Evolutionary conservation across 306 rosid species (phyloP).

Genomic region (Nissolia schottii): DNA sequence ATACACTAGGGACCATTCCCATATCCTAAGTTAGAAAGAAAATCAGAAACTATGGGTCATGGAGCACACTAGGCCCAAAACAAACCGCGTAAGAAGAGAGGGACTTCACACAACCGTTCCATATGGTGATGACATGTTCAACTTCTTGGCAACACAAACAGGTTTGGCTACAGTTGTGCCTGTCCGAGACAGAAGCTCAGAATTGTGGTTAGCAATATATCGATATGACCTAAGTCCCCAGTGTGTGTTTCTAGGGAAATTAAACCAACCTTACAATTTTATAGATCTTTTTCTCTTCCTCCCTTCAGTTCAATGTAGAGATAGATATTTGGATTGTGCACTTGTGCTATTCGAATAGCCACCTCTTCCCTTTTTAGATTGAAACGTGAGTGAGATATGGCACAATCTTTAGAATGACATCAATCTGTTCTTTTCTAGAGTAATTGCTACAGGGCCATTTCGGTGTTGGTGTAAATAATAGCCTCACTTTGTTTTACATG

Average conservation of each 20-base stretch:
- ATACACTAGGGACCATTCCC: conserved; percentile 31
- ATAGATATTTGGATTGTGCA: conserved; percentile 7
- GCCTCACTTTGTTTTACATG: background rate
- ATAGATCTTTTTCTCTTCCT: no score
- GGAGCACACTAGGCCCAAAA: conserved; percentile 28
- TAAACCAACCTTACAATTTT: conserved; percentile 15
- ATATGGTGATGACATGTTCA: conserved; percentile 26
- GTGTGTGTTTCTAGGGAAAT: background rate
- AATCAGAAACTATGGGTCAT: conserved; percentile 14
- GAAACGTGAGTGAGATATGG: background rate
- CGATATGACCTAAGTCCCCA: conserved; percentile 11
- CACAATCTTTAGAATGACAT: background rate
- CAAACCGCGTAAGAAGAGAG: conserved; percentile 34
- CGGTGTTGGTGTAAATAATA: background rate
- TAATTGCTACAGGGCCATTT: background rate
- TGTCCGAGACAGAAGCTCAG: background rate
- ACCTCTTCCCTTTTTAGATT: background rate
- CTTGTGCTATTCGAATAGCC: conserved; percentile 1
- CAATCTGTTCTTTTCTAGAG: background rate
- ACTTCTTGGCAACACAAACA: conserved; percentile 24
- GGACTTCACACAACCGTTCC: conserved; percentile 24
- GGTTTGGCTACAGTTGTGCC: background rate
- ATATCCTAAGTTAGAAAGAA: background rate
- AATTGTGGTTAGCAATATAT: conserved; percentile 10
- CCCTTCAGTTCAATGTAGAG: background rate